Conservation (phyloP, 2,329 filamentous ascomycete genomes). For the Ophiostoma piceae region DNA sequence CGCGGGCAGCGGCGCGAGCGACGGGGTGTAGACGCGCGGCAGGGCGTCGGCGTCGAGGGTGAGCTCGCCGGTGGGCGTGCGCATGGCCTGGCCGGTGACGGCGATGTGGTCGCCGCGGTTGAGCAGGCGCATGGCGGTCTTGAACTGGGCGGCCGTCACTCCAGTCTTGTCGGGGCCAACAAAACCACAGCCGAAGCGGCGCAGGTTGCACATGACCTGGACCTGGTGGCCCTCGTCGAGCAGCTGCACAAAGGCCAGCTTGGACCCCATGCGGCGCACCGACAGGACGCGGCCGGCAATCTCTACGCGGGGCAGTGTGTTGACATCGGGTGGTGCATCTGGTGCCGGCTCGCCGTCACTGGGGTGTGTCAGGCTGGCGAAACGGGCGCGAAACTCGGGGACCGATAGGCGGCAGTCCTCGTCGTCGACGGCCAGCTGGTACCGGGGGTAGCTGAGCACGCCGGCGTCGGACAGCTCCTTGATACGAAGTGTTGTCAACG, state of each 20-base stretch:
- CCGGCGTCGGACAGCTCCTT: constrained; percentile 48
- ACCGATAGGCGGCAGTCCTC: constrained; percentile 20
- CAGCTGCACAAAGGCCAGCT: constrained; percentile 80
- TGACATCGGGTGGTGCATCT: not conserved
- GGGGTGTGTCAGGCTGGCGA: not conserved
- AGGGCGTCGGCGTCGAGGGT: constrained; percentile 64
- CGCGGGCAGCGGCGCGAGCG: constrained; percentile 72
- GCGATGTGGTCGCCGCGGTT: constrained; percentile 79
- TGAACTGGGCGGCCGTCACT: constrained; percentile 42
- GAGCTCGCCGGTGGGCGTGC: constrained; percentile 68
- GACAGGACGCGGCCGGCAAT: constrained; percentile 62
- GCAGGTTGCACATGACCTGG: constrained; percentile 72
- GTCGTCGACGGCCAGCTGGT: constrained; percentile 18
- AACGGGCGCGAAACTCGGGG: constrained; percentile 22
- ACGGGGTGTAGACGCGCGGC: constrained; percentile 69
- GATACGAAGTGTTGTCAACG: constrained; percentile 37
- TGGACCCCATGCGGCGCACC: constrained; percentile 65
- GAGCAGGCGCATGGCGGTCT: constrained; percentile 58
- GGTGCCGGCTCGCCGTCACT: not conserved
- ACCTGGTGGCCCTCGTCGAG: constrained; percentile 65
- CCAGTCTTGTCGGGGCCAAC: not conserved
- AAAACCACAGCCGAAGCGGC: constrained; percentile 33
- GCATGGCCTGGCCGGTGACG: constrained; percentile 63
- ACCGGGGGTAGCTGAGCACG: constrained; percentile 52
- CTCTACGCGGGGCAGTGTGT: constrained; percentile 24